A percentile compares a stretch with the other conserved stretches of the same genome.
Evolutionary conservation across 208 protist genomes (phyloP).

Genomic region (Leishmania arabica): DNA sequence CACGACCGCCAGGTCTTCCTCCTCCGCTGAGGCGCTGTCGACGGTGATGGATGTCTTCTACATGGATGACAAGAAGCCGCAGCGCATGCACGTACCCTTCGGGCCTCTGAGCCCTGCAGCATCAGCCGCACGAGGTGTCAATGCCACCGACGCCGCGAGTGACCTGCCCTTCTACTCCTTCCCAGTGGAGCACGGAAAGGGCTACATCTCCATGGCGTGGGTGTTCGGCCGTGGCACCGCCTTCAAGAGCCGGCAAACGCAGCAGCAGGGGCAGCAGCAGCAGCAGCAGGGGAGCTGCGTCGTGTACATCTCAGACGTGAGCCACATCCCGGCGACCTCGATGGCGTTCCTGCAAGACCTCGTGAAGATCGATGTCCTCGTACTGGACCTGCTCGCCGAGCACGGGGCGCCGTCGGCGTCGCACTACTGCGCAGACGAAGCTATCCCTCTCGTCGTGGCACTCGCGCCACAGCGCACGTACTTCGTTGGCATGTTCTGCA

Average conservation of each 20-base stretch:
- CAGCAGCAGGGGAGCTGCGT: slow-evolving; percentile 47
- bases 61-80: slow-evolving; percentile 38
- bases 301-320: slow-evolving; percentile 88
- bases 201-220: slow-evolving; percentile 84
- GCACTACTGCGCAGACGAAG: slow-evolving; percentile 83
- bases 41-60: slow-evolving; percentile 47
- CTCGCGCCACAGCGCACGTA: slow-evolving; percentile 57
- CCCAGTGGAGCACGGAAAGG: slow-evolving; percentile 75
- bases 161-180: slow-evolving; percentile 69
- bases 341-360: slow-evolving; percentile 75
- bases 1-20: slow-evolving; percentile 11
- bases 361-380: slow-evolving; percentile 83
- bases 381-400: slow-evolving; percentile 72
- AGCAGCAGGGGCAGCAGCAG: not conserved
- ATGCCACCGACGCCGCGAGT: not conserved
- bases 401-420: slow-evolving; percentile 45
- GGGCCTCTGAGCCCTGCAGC: not conserved
- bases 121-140: not conserved
- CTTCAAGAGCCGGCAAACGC: slow-evolving; percentile 45
- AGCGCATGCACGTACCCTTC: slow-evolving; percentile 53
- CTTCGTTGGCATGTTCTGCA: slow-evolving; percentile 88
- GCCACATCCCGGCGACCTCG: slow-evolving; percentile 38
- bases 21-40: slow-evolving; percentile 7
- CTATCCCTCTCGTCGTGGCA: slow-evolving; percentile 46
- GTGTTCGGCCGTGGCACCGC: slow-evolving; percentile 75